Evolutionary conservation across 768 basidiomycete species (phyloP), one percentile per base, ranked within the genome.

Genomic region (Thelephora aurantiotincta): DNA sequence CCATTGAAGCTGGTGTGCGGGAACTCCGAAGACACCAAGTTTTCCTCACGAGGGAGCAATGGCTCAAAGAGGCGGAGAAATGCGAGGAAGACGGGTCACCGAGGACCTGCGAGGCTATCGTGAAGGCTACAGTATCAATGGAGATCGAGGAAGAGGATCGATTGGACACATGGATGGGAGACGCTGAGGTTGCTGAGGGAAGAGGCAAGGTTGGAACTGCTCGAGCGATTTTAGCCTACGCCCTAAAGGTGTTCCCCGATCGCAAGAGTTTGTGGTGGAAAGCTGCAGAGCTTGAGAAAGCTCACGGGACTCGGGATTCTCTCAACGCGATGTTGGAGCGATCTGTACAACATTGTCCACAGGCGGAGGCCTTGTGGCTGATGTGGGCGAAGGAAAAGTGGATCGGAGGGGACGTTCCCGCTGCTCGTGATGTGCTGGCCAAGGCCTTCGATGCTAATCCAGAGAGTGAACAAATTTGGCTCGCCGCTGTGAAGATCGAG

Each of bases 381-480:
- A 98, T 98, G 92, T 77, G 82, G 45, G 96, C 94, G 2, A 99
- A 99, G 65, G 94, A 98, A 68, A 88, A 90, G 61, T 99, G 94
- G 94, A 59, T 90, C 13, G 68, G 72, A 11, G 88, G 87, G 6
- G 88, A 98, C 57, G 88, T 98, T 12, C 77, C 82, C 1, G 84
- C 81, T n/a, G 90, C 96, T 2, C 83, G 92, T 33, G 78, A 81
- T 53, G 85, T 94, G 12, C 78, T 98, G 12, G 88, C 83, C 51
- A 74, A 75, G 35, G 91, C 96, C 0, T 97, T 97, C 70, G 77
- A 84, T 45, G 88, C 90, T 48, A 98, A 98, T 59, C 88, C 91
- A 11, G 92, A 97, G 62, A 93, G 88, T 59, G 96, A 98, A 66
- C 81, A 84, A 54, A 97, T 99, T 58, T 98, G 93, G 92, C 68